Base-by-base conservation (phyloP, 1,139 yeast genomes). In the Suhomyces anneliseae region DNA sequence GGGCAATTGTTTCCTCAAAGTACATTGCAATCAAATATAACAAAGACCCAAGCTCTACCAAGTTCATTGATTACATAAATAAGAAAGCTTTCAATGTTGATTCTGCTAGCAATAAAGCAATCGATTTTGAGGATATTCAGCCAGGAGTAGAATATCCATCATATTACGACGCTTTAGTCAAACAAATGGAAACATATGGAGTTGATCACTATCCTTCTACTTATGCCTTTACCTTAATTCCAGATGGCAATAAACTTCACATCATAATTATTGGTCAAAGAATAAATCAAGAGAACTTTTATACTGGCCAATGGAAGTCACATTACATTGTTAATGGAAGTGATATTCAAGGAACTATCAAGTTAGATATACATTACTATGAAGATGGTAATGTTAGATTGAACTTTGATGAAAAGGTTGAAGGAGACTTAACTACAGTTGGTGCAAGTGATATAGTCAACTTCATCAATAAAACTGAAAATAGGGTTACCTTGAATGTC, bases 381-480 rank as follows among this genome's bases (percentile, higher is more conserved):
- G 99, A 93, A 68, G 98, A 93, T 57, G 99, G 99, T 31, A 93
- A 93, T 60, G 98, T 93, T 19, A 76, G 95, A 43, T 78, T 93
- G 57, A 83, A 81, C 54, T 80, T 85, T 27, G 65, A 67, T 8
- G 79, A 82, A 45, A 61, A 63, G n/a, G 59, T 78, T 2, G 62
- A 61, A 7, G 60, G 63, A 3, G 42, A 51, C 1, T 36, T 57
- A 3, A 52, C 52, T 2, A 47, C 34, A 7, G 46, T 45, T 10
- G 51, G 51, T 38, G 66, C 70, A 7, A 60, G 64, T 10, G 65
- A 63, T 2, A 68, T 86, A 19, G 76, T 82, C 40, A 72, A 74
- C 48, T 66, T 76, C 38, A 87, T 92, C 55, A 74, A 76, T 46
- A 61, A 62, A 33, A 61, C 78, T n/a, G 98, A 93, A 64, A 76